Conservation (phyloP, 495 filamentous ascomycete genomes). For the Aspergillus mulundensis region DNA sequence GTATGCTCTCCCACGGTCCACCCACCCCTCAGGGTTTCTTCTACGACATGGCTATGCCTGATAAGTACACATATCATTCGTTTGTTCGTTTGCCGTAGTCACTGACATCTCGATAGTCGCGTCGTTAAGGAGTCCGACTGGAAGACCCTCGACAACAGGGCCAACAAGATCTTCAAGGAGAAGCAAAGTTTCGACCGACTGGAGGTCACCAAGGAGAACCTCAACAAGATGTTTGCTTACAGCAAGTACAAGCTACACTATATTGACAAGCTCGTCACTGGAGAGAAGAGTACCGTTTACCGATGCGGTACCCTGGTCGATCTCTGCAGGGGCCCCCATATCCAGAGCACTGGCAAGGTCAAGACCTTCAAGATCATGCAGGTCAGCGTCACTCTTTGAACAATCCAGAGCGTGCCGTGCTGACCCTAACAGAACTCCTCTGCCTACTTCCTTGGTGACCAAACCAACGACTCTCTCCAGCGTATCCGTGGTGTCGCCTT, state of each 20-base stretch:
- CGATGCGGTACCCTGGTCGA: conserved; percentile 78
- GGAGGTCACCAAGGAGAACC: conserved; percentile 79
- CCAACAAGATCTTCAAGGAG: conserved; percentile 80
- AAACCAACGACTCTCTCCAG: conserved; percentile 88
- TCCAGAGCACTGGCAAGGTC: conserved; percentile 87
- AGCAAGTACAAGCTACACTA: conserved; percentile 96
- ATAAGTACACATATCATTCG: conserved; percentile 39
- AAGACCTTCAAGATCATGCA: conserved; percentile 92
- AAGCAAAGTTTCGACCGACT: conserved; percentile 94
- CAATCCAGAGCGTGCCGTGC: not conserved
- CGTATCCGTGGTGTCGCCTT: conserved; percentile 96
- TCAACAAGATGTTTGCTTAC: conserved; percentile 93
- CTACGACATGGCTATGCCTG: conserved; percentile 91
- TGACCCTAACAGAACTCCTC: conserved; percentile 71
- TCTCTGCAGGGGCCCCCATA: conserved; percentile 77
- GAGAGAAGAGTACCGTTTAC: conserved; percentile 90
- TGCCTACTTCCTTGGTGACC: conserved; percentile 93
- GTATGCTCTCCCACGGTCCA: conserved; percentile 87
- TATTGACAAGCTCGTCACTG: conserved; percentile 90
- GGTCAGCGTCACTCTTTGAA: conserved; percentile 32
- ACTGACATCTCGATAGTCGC: conserved; percentile 31
- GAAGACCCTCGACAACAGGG: conserved; percentile 72
- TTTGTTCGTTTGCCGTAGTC: not conserved
- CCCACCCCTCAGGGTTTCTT: conserved; percentile 94
- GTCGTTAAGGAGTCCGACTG: conserved; percentile 73